Percentiles rank a stretch among this genome's conserved stretches.
These are phyloP conservation scores for Aspergillus sparsus DNA, from an alignment of 495 filamentous ascomycete genomes.

Conservation along the genomic window DNA sequence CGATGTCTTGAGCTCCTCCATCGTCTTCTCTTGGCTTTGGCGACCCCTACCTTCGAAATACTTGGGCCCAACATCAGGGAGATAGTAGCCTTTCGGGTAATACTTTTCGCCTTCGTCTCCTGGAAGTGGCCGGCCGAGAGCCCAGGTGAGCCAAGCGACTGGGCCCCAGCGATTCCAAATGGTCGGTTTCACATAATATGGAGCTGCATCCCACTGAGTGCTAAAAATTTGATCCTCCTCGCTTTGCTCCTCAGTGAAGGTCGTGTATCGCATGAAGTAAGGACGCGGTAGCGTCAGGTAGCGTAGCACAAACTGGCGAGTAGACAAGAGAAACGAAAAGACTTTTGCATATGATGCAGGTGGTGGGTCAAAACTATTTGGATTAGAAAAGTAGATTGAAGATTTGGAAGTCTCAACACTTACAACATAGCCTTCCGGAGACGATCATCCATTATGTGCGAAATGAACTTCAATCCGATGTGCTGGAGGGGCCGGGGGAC, in stretches of 20 bases:
- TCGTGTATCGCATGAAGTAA: slow-evolving; percentile 40
- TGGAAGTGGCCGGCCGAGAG: slow-evolving; percentile 57
- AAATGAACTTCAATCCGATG: slow-evolving; percentile 52
- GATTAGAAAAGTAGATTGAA: neutral
- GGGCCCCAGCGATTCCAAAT: slow-evolving; percentile 63
- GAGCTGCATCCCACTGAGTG: slow-evolving; percentile 51
- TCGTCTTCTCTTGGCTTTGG: slow-evolving; percentile 37
- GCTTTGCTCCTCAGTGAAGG: slow-evolving; percentile 47
- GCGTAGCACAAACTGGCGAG: slow-evolving; percentile 55
- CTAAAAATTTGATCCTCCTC: slow-evolving; percentile 51
- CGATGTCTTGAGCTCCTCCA: slow-evolving; percentile 43
- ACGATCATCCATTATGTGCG: slow-evolving; percentile 63
- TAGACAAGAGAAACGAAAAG: slow-evolving; percentile 43
- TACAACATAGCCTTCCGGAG: slow-evolving; percentile 66
- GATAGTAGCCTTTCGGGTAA: slow-evolving; percentile 58
- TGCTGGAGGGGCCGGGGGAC: slow-evolving; percentile 52
- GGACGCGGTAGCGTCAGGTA: slow-evolving; percentile 58
- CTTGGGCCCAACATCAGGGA: slow-evolving; percentile 59
- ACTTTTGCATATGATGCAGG: slow-evolving; percentile 35
- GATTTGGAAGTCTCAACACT: slow-evolving; percentile 25
- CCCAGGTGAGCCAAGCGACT: slow-evolving; percentile 52
- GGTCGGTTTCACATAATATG: slow-evolving; percentile 63
- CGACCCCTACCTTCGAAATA: slow-evolving; percentile 57
- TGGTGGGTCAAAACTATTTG: slow-evolving; percentile 48
- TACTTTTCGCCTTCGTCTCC: slow-evolving; percentile 60